phyloP scores from a whole-genome alignment of 352 stramenopile species.

The Phytophthora sojae region DNA sequence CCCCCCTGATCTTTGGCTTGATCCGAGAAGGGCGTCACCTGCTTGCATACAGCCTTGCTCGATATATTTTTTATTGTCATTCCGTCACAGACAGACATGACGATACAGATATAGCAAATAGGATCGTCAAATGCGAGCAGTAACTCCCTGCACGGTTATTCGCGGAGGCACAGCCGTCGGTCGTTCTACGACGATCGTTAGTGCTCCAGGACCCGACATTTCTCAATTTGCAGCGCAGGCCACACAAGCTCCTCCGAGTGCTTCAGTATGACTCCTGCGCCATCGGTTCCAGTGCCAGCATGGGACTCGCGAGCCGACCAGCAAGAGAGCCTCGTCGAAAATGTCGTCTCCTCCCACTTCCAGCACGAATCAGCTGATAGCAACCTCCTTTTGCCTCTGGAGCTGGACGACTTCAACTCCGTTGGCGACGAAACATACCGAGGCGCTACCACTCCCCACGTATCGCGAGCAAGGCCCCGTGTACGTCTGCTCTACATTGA shows the following conservation, averaged over 20 bases:
- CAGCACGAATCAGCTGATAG: neutral
- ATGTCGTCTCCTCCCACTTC: neutral
- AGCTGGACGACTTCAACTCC: neutral
- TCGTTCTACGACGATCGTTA: neutral
- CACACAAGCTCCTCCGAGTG: neutral
- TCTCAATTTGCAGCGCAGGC: neutral
- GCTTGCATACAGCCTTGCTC: no score
- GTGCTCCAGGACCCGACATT: neutral
- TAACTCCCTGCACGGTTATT: neutral
- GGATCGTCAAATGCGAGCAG: neutral
- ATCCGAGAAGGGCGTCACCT: no score
- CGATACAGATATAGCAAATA: neutral
- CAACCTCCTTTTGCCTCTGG: no score
- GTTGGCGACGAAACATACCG: no score
- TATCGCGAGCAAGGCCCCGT: neutral
- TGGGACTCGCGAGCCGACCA: neutral
- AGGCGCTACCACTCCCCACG: neutral
- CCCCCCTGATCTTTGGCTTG: no score
- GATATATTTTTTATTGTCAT: neutral
- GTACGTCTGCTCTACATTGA: neutral
- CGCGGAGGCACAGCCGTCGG: neutral
- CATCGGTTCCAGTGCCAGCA: neutral
- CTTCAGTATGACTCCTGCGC: no score
- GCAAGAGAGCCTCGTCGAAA: neutral
- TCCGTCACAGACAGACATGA: neutral